Conservation (phyloP, 2,329 filamentous ascomycete genomes). For the Penicillium sp. region DNA sequence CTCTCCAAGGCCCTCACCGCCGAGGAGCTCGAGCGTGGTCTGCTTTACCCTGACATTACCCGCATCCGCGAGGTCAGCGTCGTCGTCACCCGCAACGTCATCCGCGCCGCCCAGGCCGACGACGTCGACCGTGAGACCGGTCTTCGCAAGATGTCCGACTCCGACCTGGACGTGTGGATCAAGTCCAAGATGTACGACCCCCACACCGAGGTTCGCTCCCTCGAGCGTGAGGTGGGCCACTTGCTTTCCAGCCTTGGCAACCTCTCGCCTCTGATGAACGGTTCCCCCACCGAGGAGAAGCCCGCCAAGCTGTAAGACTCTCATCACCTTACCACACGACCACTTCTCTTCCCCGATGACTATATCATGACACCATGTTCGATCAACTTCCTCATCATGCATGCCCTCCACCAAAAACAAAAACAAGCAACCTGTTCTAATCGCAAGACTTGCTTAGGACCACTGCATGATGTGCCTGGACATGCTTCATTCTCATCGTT, state of each 20-base stretch:
- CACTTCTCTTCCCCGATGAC: constrained; percentile 2
- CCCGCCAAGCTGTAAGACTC: constrained; percentile 34
- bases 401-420: neutral
- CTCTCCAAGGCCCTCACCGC: constrained; percentile 74
- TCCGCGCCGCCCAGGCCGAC: constrained; percentile 83
- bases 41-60: constrained; percentile 88
- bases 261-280: constrained; percentile 22
- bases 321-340: neutral
- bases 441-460: constrained; percentile 13
- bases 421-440: constrained; percentile 10
- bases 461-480: constrained; percentile 14
- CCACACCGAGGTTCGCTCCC: constrained; percentile 46
- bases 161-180: constrained; percentile 49
- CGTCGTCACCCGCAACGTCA: constrained; percentile 83
- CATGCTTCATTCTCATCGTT: neutral
- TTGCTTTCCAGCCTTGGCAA: constrained; percentile 39
- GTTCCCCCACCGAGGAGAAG: constrained; percentile 33
- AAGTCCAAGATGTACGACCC: constrained; percentile 52
- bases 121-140: constrained; percentile 60
- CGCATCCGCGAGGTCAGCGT: constrained; percentile 89
- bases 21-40: constrained; percentile 77
- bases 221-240: constrained; percentile 49
- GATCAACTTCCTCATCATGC: neutral
- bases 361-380: constrained; percentile 1
- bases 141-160: constrained; percentile 45